Evolutionary conservation across 1,139 yeast species (phyloP).

Genomic region (Casaregolazyma lundiana): DNA sequence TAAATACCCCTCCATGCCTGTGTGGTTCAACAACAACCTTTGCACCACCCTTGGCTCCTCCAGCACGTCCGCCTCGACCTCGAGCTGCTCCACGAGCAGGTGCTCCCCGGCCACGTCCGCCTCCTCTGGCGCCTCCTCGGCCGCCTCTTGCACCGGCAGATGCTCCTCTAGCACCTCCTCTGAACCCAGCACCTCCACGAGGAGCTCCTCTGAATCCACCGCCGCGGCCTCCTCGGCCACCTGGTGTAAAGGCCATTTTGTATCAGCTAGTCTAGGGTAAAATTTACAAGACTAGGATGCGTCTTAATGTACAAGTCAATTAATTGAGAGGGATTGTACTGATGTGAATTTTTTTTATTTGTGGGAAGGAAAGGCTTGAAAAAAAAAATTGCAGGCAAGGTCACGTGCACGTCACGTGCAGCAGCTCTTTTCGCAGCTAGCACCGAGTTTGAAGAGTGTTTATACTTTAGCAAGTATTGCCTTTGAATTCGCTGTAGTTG

Average conservation of each 20-base stretch:
- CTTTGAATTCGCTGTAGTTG: not conserved
- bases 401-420: not conserved
- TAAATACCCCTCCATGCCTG: slow-evolving; percentile 92
- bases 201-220: slow-evolving; percentile 37
- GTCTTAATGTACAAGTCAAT: not conserved
- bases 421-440: too few relatives aligned
- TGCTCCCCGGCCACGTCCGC: slow-evolving; percentile 32
- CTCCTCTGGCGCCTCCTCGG: slow-evolving; percentile 28
- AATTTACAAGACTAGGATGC: not conserved
- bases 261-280: not conserved
- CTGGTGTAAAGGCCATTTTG: slow-evolving; percentile 49
- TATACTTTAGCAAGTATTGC: too few relatives aligned
- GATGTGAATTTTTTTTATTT: not conserved
- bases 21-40: slow-evolving; percentile 97
- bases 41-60: slow-evolving; percentile 84
- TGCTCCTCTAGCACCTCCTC: slow-evolving; percentile 34
- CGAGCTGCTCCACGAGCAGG: slow-evolving; percentile 41
- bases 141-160: slow-evolving; percentile 33
- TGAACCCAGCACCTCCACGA: slow-evolving; percentile 33
- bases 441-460: too few relatives aligned
- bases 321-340: not conserved
- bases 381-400: not conserved
- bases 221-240: slow-evolving; percentile 21
- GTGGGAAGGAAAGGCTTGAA: not conserved
- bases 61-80: slow-evolving; percentile 55